These are phyloP conservation scores for Dalechampia spathulata DNA, from an alignment of 441 rosid genomes.

Conservation along the genomic window DNA sequence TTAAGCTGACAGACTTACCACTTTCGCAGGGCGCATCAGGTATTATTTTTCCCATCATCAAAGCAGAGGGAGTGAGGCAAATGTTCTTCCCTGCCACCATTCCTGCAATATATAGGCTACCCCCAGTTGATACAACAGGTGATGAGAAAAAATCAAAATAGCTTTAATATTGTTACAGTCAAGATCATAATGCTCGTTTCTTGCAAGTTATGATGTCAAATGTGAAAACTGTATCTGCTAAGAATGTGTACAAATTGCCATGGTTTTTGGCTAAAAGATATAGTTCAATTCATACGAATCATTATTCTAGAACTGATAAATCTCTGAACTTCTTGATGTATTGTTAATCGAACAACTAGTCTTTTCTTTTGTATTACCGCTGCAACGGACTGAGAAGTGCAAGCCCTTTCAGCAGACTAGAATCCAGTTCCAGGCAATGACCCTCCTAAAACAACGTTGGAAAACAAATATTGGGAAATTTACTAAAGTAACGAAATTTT, in stretches of 20 bases:
- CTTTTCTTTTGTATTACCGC: no score
- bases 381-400: no score
- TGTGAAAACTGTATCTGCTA: neutral
- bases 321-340: neutral
- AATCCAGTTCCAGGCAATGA: no score
- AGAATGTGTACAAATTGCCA: neutral
- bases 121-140: conserved; percentile 23
- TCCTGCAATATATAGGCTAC: conserved; percentile 58
- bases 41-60: conserved; percentile 78
- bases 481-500: no score
- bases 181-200: neutral
- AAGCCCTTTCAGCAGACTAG: no score
- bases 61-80: conserved; percentile 83
- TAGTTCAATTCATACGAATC: neutral
- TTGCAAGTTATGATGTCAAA: neutral
- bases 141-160: neutral
- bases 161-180: neutral
- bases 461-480: no score
- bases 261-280: neutral
- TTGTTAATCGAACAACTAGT: no score
- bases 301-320: neutral
- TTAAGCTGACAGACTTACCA: conserved; percentile 8
- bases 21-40: conserved; percentile 61
- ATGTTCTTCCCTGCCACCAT: conserved; percentile 81
- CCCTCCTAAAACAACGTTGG: no score